Conservation (phyloP, 306 rosid species). For the Sechiopsis laciniata region DNA sequence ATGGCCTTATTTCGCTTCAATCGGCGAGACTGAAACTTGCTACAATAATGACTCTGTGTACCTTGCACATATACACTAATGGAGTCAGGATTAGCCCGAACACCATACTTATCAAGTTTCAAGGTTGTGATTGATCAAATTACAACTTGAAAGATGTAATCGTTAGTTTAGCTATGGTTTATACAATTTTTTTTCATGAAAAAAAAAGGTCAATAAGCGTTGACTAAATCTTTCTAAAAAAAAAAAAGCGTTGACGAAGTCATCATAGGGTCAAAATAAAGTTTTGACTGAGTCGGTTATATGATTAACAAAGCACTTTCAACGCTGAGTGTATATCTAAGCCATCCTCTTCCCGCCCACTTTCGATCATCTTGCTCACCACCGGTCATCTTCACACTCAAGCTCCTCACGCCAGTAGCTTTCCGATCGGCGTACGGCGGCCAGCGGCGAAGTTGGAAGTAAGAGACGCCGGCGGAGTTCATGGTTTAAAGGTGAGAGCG, state of each 20-base stretch:
- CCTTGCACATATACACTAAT: too few relatives aligned
- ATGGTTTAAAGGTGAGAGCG: constrained; percentile 16
- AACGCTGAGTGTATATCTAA: background rate
- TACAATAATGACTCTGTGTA: too few relatives aligned
- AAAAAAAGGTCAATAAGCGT: background rate
- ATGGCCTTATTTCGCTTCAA: too few relatives aligned
- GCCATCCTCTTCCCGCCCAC: background rate
- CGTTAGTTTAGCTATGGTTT: too few relatives aligned
- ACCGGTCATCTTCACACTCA: background rate
- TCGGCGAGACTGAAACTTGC: too few relatives aligned
- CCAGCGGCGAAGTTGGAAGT: background rate
- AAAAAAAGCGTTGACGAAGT: background rate
- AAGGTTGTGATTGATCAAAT: too few relatives aligned
- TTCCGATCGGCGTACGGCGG: background rate
- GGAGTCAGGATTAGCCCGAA: too few relatives aligned
- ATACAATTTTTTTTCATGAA: too few relatives aligned
- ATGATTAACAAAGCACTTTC: background rate
- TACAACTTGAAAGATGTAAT: too few relatives aligned
- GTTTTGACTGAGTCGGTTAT: background rate
- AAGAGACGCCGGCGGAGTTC: constrained; percentile 1
- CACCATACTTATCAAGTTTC: too few relatives aligned
- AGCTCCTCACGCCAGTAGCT: background rate
- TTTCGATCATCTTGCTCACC: background rate
- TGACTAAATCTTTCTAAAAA: too few relatives aligned
- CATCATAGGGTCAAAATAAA: background rate